Base-by-base conservation (phyloP, 495 filamentous ascomycete genomes). In the Hypoxylon lenormandii region DNA sequence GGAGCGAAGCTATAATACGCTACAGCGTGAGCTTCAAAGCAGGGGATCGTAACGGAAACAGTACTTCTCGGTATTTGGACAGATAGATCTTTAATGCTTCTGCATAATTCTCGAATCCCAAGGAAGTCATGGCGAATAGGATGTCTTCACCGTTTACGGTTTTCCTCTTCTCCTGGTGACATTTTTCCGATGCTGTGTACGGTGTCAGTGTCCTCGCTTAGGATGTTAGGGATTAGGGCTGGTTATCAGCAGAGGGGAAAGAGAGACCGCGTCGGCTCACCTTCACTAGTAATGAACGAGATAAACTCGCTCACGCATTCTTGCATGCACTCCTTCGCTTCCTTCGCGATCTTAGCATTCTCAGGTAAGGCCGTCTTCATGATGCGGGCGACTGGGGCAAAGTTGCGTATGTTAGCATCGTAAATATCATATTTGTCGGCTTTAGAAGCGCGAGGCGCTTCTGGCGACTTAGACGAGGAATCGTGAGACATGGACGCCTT, bases 301-400 rank as follows among this genome's bases (percentile, higher is more conserved):
- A 98, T 98, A 80, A 98, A 98, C 85, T 98, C 95, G 89, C 94
- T 97, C 64, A 98, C 95, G 74, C 95, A 98, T 82, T 98, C 95
- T 79, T 98, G 95, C 95, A 98, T 98, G 81, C 95, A 98, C 77
- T 98, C 95, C 78, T 98, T 98, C 30, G 95, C 95, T 79, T 98
- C 95, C 75, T 98, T 98, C 42, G 95, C 95, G 66, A 98, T 98
- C 84, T 98, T 98, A 58, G 95, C 95, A 78, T 98, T 98, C 68
- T 98, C 96, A 13, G 95, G 95, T 21, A 98, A 83, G 2, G 95
- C 95, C 56, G 90, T 89, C 78, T 98, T 98, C 95, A 98, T 98
- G 77, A 98, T 98, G 48, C 95, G 93, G 70, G 95, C 95, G 74
- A 98, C 95, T 98, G 89, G 88, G 76, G 86, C 91, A 87, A 89